Base-by-base conservation (phyloP, 2,329 filamentous ascomycete genomes). In the Trichoderma guizhouense region DNA sequence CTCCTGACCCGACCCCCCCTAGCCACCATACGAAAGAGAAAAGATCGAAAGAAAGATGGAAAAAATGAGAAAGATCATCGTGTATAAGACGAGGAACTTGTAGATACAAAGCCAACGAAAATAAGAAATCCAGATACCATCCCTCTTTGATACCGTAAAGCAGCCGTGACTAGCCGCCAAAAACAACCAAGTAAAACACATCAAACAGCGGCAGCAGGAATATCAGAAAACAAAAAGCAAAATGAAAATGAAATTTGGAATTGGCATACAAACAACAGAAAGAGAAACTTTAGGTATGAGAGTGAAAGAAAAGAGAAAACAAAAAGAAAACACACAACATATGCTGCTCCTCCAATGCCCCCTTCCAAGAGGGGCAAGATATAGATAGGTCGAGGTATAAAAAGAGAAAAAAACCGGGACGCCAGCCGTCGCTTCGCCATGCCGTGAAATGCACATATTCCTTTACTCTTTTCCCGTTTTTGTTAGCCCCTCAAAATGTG, bases 341-440 rank as follows among this genome's bases (percentile, higher is more conserved):
- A 39, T 36, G 66, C 66, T 39, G 24, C n/a, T 30, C 7, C n/a
- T 8, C 36, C 34, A 14, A 3, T 24, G 9, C 65, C 34, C 39
- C 18, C 7, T 43, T 30, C 30, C 53, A 30, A 7, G 15, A 5
- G 11, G 24, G 36, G 12, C 18, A 30, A 9, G 21, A 60, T 60
- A 53, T 53, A 39, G 39, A 60, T 28, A 32, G 15, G 51, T 28
- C 32, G n/a, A 57, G n/a, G 26, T 51, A 65, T 51, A 30, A 66
- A 51, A 74, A 62, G 72, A 57, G 57, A 66, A 26, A 53, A 69
- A 60, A 57, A 26, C 76, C 75, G 63, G 51, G 77, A 74, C 77
- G 77, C 77, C 77, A 71, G 76, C 77, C 77, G 34, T 66, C 71
- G 71, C 71, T 60, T 79, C 72, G 73, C 73, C 75, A 78, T 79